Conservation (phyloP, 192 early-diverging fungal genomes). For the Entomortierella chlamydospora region DNA sequence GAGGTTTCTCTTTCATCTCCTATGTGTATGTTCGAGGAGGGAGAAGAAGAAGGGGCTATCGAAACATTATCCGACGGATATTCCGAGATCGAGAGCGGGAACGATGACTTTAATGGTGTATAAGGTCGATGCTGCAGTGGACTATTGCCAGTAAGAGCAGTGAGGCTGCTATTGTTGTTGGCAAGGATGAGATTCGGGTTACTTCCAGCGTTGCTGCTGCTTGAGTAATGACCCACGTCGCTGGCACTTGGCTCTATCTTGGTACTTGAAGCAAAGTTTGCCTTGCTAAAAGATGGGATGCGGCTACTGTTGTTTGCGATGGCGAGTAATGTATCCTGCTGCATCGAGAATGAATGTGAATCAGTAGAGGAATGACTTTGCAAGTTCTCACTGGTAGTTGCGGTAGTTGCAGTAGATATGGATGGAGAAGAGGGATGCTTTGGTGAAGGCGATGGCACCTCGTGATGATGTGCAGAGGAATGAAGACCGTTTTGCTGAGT, state of each 20-base stretch:
- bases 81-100: slow-evolving; percentile 30
- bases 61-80: slow-evolving; percentile 17
- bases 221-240: background rate
- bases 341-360: background rate
- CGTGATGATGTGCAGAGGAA: background rate
- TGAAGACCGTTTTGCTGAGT: background rate
- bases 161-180: slow-evolving; percentile 25
- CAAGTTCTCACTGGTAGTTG: background rate
- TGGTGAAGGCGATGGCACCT: too few species aligned
- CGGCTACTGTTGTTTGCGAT: slow-evolving; percentile 5
- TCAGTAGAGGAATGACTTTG: background rate
- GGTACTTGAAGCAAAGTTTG: background rate
- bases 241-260: slow-evolving; percentile 2
- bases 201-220: slow-evolving; percentile 11
- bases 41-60: slow-evolving; percentile 4
- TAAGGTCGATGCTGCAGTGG: slow-evolving; percentile 39
- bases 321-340: background rate
- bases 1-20: slow-evolving; percentile 12
- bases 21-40: slow-evolving; percentile 10
- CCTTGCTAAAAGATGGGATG: slow-evolving; percentile 4
- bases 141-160: slow-evolving; percentile 8
- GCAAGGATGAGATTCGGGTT: slow-evolving; percentile 3
- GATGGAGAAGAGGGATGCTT: background rate
- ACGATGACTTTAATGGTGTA: slow-evolving; percentile 38
- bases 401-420: background rate